Evolutionary conservation across 176 grass and related monocot genomes (phyloP), one percentile per base, ranked within the genome.

Genomic region (Paspalum notatum): DNA sequence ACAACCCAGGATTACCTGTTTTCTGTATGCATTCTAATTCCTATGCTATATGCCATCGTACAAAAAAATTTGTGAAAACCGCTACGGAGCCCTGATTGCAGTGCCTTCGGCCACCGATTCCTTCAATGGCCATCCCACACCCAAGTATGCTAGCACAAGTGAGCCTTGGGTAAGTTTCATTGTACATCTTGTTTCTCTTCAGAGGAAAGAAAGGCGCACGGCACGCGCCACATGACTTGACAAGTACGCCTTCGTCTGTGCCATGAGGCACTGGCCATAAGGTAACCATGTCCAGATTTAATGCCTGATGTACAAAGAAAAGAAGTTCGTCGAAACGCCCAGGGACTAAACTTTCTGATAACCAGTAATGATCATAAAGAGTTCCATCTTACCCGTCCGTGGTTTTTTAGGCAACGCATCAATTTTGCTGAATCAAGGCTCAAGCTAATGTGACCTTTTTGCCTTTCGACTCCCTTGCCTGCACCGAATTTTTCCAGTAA

Each of bases 361-460:
- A 68, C 25, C 45, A 44, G 68, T 54, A 6, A 7, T 39, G 22
- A 62, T 12, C 20, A 69, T 25, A 76, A 15, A 73, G 12, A 27
- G 54, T 22, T 21, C 16, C 52, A 27, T 61, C 68, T 68, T 37
- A 68, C 65, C 77, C 60, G 21, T 54, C 61, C 50, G 8, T 32
- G 32, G 52, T 44, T 21, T 73, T 26, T 61, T 32, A 32, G 17
- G 51, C 14, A 15, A 41, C 20, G 13, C 18, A 27, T 6, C 24
- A 27, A 61, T 27, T 21, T 51, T 17, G 6, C 10, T 37, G 42
- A 59, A 79, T 62, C 75, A 7, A 54, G 40, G 56, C 10, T 98
- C 92, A 98, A 81, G 95, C 92, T 56, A 94, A 44, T 3, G 95
- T 94, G 48, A 93, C 95, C 76, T 87, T 92, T 91, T 98, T 98